phyloP scores from a whole-genome alignment of 106 monocot species.

The Dendrobium catenatum region DNA sequence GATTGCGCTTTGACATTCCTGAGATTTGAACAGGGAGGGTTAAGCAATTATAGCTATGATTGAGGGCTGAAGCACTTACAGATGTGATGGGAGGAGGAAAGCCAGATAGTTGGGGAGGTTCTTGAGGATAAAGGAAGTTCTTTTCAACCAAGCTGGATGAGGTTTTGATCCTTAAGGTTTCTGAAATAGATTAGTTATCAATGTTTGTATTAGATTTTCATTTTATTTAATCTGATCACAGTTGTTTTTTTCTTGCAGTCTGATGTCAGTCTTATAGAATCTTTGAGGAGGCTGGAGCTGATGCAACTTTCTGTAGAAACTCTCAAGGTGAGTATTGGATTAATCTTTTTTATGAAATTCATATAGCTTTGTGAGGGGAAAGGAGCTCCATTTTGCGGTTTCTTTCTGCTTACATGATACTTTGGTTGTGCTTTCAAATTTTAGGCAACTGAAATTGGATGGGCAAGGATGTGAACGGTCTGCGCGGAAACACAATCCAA shows the following conservation, averaged over 20 bases:
- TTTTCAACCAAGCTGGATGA: conserved; percentile 46
- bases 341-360: neutral
- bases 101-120: conserved; percentile 56
- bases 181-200: neutral
- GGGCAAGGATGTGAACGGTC: conserved; percentile 52
- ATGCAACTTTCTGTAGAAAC: conserved; percentile 62
- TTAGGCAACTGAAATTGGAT: conserved; percentile 85
- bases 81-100: conserved; percentile 72
- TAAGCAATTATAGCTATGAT: conserved; percentile 56
- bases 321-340: neutral
- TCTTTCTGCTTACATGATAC: neutral
- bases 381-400: neutral
- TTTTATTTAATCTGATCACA: neutral
- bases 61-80: conserved; percentile 67
- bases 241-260: conserved; percentile 44
- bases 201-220: neutral
- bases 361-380: neutral
- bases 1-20: too few relatives aligned
- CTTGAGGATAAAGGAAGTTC: conserved; percentile 58
- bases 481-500: conserved; percentile 74
- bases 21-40: conserved; percentile 13
- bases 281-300: conserved; percentile 70
- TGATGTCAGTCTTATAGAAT: conserved; percentile 56
- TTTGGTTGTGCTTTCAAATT: neutral
- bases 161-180: conserved; percentile 24